A percentile compares a stretch with the other conserved stretches of the same genome.
Conservation (phyloP, 306 rosid species). For the Quillaja saponaria region DNA sequence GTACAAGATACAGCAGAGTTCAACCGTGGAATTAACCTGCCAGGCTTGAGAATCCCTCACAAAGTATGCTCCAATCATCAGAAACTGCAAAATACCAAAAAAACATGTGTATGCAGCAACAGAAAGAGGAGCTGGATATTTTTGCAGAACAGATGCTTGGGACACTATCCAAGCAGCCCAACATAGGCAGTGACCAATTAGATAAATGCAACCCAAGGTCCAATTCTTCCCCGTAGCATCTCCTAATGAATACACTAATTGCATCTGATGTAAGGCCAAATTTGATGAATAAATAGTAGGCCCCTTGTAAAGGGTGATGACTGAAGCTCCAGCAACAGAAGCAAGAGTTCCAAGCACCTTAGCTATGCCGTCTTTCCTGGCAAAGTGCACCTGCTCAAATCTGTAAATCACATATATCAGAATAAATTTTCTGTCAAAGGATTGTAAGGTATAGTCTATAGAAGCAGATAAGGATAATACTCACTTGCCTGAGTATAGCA, state of each 20-base stretch:
- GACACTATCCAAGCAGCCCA: slow-evolving; percentile 73
- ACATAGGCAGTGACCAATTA: slow-evolving; percentile 59
- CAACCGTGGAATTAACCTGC: slow-evolving; percentile 48
- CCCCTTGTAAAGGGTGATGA: slow-evolving; percentile 73
- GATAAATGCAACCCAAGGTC: slow-evolving; percentile 66
- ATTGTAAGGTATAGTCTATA: not conserved
- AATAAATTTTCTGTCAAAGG: slow-evolving; percentile 25
- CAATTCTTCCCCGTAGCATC: slow-evolving; percentile 50
- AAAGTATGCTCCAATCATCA: slow-evolving; percentile 36
- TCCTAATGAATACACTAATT: slow-evolving; percentile 31
- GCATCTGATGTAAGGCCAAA: slow-evolving; percentile 24
- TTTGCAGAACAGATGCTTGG: slow-evolving; percentile 53
- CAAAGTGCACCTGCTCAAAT: slow-evolving; percentile 55
- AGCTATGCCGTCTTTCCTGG: slow-evolving; percentile 60
- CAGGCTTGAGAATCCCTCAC: slow-evolving; percentile 48
- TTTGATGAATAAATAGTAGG: slow-evolving; percentile 59
- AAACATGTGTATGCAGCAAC: slow-evolving; percentile 54
- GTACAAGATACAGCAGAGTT: slow-evolving; percentile 50
- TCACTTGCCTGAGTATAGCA: slow-evolving; percentile 51
- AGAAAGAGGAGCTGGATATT: slow-evolving; percentile 46
- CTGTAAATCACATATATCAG: slow-evolving; percentile 36
- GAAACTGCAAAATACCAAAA: slow-evolving; percentile 53
- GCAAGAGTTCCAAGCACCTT: slow-evolving; percentile 75
- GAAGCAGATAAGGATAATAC: slow-evolving; percentile 11
- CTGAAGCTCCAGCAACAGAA: slow-evolving; percentile 70